Evolutionary conservation across 352 stramenopile species (phyloP), one percentile per base, ranked within the genome.

Genomic region (Phytophthora megakarya): DNA sequence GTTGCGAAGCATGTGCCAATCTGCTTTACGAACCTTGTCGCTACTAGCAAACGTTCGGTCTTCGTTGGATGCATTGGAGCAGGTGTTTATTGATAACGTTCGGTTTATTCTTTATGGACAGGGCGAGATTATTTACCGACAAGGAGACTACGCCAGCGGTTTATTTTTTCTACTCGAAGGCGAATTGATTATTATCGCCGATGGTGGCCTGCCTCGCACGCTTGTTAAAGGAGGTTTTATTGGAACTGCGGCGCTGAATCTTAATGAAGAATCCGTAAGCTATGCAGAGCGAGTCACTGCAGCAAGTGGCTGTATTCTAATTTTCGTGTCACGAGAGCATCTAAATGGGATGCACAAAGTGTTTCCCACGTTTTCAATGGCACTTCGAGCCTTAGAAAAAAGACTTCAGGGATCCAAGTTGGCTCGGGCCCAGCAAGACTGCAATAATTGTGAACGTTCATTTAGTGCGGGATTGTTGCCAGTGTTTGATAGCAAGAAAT

Each of bases 121-220:
- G 35, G 78, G 80, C 1, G 80, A 89, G 56, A 75, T 82, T n/a
- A 80, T 89, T 11, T 89, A 84, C 51, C 67, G 72, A 4, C 70
- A 86, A 48, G 75, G 77, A 7, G 80, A 91, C 45, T 88, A 88
- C 38, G 78, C 82, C 3, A 86, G 73, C 30, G 76, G 76, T 0
- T 47, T 89, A 1, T 92, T 84, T 45, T 86, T 90, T 22, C 43
- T 88, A 10, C 54, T 90, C 0, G 76, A 88, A 42, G 82, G 82
- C 0, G 74, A 86, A 26, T 62, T 88, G 0, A 76, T 78, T 23
- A 76, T 88, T 43, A 78, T 82, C 32, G 48, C 51, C 2, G 57
- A 83, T 42, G 66, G 61, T 5, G 68, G 65, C 8, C 33, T 64
- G 32, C 75, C 77, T 35, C 62, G 73, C 1, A 76, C 65, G 0